Evolutionary conservation across 2,329 filamentous ascomycete genomes (phyloP), one percentile per base, ranked within the genome.

Genomic region (Stemphylium beticola): DNA sequence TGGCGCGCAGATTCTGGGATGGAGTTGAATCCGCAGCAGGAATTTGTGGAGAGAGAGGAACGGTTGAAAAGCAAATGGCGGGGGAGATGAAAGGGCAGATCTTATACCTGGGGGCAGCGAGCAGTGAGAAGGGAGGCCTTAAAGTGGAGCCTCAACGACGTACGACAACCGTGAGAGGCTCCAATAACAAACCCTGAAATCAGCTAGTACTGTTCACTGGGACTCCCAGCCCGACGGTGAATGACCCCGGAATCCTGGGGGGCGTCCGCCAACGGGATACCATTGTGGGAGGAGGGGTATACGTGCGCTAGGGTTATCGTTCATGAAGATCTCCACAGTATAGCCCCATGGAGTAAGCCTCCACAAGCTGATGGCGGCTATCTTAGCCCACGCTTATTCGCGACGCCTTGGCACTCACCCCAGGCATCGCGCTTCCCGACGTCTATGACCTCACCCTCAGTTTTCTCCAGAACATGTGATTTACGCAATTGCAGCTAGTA

Each of bases 281-380:
- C 38, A 26, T 40, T 18, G 47, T 32, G 24, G 40, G 39, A 42
- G 41, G 52, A 51, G 52, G 52, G 52, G 52, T 50, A 40, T 37
- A 17, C 12, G 20, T 10, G 31, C 46, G 52, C 52, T 50, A 50
- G 52, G 18, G 22, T 14, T 26, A 34, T 34, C 36, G 52, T 55
- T 45, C 47, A 32, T 51, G 47, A 38, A 12, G 47, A 51, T 51
- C 47, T 44, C 52, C 47, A 55, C 52, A 15, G 2, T n/a, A 32
- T 41, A 22, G 18, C 52, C 47, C 41, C 52, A 55, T 55, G 47
- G 52, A 55, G 52, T 46, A 55, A 55, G 47, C 47, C 41, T 46
- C 41, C 36, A 22, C 47, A 55, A 41, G 47, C 37, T 36, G 20
- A 24, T 37, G 49, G 47, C 41, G 47, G 51, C 44, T 38, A 54